Evolutionary conservation across 371 early-diverging fungal genomes (phyloP).

Genomic region (Syncephalastrum sp.): DNA sequence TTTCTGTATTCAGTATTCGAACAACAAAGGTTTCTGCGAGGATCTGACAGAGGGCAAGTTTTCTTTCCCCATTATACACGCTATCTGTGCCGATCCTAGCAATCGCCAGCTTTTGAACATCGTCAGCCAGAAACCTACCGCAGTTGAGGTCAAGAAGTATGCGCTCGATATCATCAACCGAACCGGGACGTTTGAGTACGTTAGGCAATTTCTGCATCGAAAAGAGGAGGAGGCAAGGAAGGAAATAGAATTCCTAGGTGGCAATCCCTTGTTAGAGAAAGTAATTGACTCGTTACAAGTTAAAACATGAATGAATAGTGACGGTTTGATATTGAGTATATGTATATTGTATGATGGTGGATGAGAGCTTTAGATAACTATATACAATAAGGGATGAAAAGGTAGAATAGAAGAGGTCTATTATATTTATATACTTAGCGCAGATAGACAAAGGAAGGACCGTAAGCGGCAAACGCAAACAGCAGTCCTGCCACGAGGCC

Average conservation of each 20-base stretch:
- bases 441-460: conserved; percentile 35
- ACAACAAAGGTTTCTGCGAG: conserved; percentile 95
- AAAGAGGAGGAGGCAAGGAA: conserved; percentile 61
- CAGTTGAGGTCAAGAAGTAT: conserved; percentile 82
- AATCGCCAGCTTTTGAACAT: conserved; percentile 78
- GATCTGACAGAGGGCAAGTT: conserved; percentile 98
- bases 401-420: too few species aligned
- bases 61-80: conserved; percentile 90
- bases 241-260: conserved; percentile 73
- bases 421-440: too few species aligned
- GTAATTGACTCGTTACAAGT: conserved; percentile 42
- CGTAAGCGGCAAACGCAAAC: conserved; percentile 62
- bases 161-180: conserved; percentile 80
- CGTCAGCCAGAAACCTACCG: conserved; percentile 78
- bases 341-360: too few species aligned
- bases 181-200: conserved; percentile 80
- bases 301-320: conserved; percentile 1
- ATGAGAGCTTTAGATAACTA: too few species aligned
- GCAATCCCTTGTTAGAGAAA: conserved; percentile 66
- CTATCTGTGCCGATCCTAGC: conserved; percentile 60
- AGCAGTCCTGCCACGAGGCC: conserved; percentile 68
- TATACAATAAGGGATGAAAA: too few species aligned
- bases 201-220: conserved; percentile 49
- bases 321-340: too few species aligned
- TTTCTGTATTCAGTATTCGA: conserved; percentile 61